Percentiles rank a stretch among this genome's conserved stretches.
phyloP scores from a whole-genome alignment of 2,329 filamentous ascomycete genomes.

The Septoria linicola region DNA sequence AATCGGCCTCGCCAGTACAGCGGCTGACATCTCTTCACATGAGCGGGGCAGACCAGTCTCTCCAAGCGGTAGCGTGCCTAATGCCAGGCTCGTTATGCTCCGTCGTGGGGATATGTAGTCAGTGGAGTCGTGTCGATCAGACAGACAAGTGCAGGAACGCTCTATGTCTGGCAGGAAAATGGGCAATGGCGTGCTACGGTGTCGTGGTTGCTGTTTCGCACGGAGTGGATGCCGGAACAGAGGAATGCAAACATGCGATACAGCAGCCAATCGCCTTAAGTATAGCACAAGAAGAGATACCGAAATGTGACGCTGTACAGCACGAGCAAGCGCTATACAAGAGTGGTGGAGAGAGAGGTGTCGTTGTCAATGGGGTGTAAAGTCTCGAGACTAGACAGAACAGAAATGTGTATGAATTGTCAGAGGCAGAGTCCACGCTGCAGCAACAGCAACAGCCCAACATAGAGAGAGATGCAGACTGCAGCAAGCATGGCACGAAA shows the following conservation, averaged over 20 bases:
- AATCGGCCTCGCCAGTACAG: conserved; percentile 43
- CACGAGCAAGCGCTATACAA: not conserved
- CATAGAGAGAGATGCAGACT: not conserved
- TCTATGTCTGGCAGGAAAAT: not conserved
- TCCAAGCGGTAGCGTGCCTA: conserved; percentile 1
- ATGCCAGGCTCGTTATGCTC: not conserved
- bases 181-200: not conserved
- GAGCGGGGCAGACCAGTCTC: conserved; percentile 7
- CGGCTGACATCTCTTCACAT: conserved; percentile 35
- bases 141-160: not conserved
- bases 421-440: not conserved
- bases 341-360: not conserved
- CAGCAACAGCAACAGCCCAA: not conserved
- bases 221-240: not conserved
- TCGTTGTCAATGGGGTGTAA: conserved; percentile 5
- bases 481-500: not conserved
- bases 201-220: not conserved
- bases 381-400: no score
- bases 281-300: not conserved
- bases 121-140: not conserved
- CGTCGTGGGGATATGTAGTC: no score
- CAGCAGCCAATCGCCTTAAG: not conserved
- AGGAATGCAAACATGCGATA: conserved; percentile 3
- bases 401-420: not conserved
- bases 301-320: conserved; percentile 3